Conservation (phyloP, 441 rosid genomes). For the Erysimum cheiri region DNA sequence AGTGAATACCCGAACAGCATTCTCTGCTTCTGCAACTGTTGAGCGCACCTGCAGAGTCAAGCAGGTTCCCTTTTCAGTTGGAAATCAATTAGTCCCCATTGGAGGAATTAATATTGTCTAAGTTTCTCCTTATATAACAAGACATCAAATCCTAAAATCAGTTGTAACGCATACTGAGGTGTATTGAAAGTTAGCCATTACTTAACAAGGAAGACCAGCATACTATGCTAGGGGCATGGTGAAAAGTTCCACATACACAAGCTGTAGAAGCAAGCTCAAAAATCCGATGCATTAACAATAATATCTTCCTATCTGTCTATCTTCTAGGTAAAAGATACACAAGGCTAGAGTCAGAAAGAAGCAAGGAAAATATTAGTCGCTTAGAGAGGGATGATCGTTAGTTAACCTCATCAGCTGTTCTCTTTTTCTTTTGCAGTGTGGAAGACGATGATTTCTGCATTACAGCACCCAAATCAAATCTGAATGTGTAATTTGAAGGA, state of each 20-base stretch:
- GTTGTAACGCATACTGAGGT: slow-evolving; percentile 13
- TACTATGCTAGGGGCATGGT: slow-evolving; percentile 5
- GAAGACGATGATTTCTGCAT: slow-evolving; percentile 99
- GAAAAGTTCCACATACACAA: slow-evolving; percentile 14
- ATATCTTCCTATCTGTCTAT: neutral
- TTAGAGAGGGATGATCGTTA: slow-evolving; percentile 9
- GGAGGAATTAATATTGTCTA: slow-evolving; percentile 12
- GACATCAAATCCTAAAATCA: slow-evolving; percentile 17
- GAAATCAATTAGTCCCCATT: slow-evolving; percentile 10
- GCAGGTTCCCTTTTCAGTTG: slow-evolving; percentile 38
- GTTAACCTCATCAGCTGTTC: slow-evolving; percentile 95
- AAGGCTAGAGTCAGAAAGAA: slow-evolving; percentile 22
- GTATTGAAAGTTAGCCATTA: slow-evolving; percentile 3
- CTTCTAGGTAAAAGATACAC: slow-evolving; percentile 7
- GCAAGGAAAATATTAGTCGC: slow-evolving; percentile 17
- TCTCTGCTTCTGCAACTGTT: slow-evolving; percentile 93
- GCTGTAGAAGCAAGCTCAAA: slow-evolving; percentile 24
- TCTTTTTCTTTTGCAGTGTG: slow-evolving; percentile 90
- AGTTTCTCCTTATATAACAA: neutral
- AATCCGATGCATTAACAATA: neutral
- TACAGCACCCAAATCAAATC: slow-evolving; percentile 98
- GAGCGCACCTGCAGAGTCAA: slow-evolving; percentile 77
- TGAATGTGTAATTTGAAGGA: slow-evolving; percentile 92
- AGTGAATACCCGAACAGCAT: slow-evolving; percentile 92
- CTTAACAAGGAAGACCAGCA: slow-evolving; percentile 14